Evolutionary conservation across 139 green algal species (phyloP), one percentile per base, ranked within the genome.

Genomic region (Chlorella sp.): DNA sequence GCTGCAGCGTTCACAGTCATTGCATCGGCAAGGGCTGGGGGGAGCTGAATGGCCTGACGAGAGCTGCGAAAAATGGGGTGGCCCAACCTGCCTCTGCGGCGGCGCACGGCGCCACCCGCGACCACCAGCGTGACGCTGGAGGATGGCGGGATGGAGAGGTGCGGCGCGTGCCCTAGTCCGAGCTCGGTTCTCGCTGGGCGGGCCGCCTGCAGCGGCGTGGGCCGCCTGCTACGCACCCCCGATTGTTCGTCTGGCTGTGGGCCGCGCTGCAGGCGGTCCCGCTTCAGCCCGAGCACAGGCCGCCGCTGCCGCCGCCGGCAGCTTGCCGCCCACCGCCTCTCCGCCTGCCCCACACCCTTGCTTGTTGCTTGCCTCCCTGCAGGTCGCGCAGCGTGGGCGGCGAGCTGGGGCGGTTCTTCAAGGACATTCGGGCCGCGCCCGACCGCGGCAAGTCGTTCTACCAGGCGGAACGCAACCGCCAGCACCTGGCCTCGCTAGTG

Each of bases 321-420:
- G n/a, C 64, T 26, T 44, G 65, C 65, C 32, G 12, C 21, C 16
- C 13, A 20, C 65, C 30, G 15, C 65, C 12, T 36, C 12, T n/a
- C 26, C 28, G 28, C 26, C 41, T n/a, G 28, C 16, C 47, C 72
- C 17, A 15, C 64, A 26, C 12, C 30, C 65, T 26, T 44, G 65
- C 32, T 51, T 16, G n/a, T 23, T 72, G 65, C 28, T 30, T 56
- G 47, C 5, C 69, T 60, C 12, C 15, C 51, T 60, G 74, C 51
- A 81, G 60, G 76, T 26, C 36, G 23, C 34, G 21, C 30, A 71
- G 57, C 76, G 64, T 56, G 13, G 38, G 75, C 12, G 76, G 60
- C 25, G 76, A 82, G 13, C 34, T 82, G 57, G 76, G 56, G 18
- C 76, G 76, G 32, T 82, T 82, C 76, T 82, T 82, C 57, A 82